Conservation (phyloP, 305 asterid genomes). For the Euphrasia arctica region DNA sequence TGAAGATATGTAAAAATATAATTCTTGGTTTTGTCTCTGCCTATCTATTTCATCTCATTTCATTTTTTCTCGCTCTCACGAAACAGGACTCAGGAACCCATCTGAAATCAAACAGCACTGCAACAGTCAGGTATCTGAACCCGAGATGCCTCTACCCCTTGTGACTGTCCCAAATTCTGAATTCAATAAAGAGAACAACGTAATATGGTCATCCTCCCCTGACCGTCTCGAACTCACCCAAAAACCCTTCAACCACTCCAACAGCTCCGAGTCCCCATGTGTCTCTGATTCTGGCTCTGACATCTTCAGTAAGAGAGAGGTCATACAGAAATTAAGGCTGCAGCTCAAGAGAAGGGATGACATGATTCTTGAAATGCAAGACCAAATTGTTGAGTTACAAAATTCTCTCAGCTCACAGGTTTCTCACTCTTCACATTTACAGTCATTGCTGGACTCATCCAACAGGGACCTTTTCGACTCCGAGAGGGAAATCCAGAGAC, state of each 20-base stretch:
- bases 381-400: conserved; percentile 73
- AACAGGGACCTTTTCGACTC: conserved; percentile 82
- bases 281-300: conserved; percentile 92
- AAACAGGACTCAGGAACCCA: conserved; percentile 48
- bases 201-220: conserved; percentile 77
- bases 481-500: conserved; percentile 83
- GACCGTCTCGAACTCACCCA: conserved; percentile 85
- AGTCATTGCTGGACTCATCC: conserved; percentile 66
- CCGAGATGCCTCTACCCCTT: conserved; percentile 65
- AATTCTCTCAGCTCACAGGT: conserved; percentile 53
- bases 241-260: conserved; percentile 83
- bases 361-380: conserved; percentile 91
- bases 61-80: conserved; percentile 7
- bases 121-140: conserved; percentile 52
- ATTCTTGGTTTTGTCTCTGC: too few relatives aligned
- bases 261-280: conserved; percentile 91
- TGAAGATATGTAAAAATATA: too few relatives aligned
- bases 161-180: conserved; percentile 59
- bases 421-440: conserved; percentile 73
- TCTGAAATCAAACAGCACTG: conserved; percentile 58
- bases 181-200: conserved; percentile 69
- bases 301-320: conserved; percentile 85
- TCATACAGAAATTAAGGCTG: conserved; percentile 84
- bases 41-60: neutral
- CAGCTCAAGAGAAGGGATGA: conserved; percentile 93